Evolutionary conservation across 192 early-diverging fungal species (phyloP), one percentile per base, ranked within the genome.

Genomic region (Coemansia sp.): DNA sequence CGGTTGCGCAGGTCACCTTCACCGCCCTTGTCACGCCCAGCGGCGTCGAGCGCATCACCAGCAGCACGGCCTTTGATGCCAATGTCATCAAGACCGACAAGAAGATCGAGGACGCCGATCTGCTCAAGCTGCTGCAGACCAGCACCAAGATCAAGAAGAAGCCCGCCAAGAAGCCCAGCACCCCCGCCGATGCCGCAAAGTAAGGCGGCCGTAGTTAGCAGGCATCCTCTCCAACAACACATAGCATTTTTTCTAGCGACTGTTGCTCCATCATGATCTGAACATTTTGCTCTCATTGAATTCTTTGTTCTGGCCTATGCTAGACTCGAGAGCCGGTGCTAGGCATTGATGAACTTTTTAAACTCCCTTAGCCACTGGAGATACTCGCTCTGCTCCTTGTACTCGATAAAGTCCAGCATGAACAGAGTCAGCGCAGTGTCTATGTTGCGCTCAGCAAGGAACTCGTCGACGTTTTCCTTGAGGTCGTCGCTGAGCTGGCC

Each of bases 331-430:
- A n/a, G n/a, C n/a, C n/a, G n/a, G n/a, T n/a, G n/a, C n/a, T 64
- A 79, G 28, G 86, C 81, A 30, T 84, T 69, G 53, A 98, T 85
- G 72, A 95, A 96, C 22, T 82, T 76, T 60, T 86, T 87, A 57
- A 96, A 87, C 33, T 87, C 84, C 59, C 88, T 79, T 31, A 98
- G 78, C 96, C 96, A 98, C 64, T 83, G 70, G 14, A 85, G 68
- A 74, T 98, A 98, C 84, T 98, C 96, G 59, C 86, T 77, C 83
- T 96, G 94, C 84, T 98, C 96, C 87, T 97, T 98, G 83, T 84
- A 85, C 82, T 94, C 92, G 61, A 95, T 85, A 79, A 91, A 98
- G 65, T 84, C 85, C 54, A 91, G 87, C 50, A 98, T 85, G 72
- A 96, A 95, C 68, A 87, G 81, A 29, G 92, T 88, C 38, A 96